Percentiles rank a stretch among this genome's conserved stretches.
These are phyloP conservation scores for Monilinia fructicola DNA, from an alignment of 2,329 filamentous ascomycete species.

Conservation along the genomic window DNA sequence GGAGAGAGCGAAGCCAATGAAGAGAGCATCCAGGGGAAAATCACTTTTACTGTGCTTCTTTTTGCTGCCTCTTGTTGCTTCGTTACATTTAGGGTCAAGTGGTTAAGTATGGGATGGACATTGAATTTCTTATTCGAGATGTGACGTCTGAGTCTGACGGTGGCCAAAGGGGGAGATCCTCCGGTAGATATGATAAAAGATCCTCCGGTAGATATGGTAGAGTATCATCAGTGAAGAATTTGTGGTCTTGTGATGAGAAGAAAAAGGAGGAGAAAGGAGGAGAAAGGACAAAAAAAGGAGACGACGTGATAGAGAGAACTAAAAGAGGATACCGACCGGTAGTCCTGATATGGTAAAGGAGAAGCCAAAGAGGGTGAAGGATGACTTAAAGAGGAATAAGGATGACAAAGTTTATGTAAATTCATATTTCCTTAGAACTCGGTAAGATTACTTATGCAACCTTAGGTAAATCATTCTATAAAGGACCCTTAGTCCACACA, in stretches of 20 bases:
- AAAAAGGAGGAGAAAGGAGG: not conserved
- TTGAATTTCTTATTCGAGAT: conserved; percentile 3
- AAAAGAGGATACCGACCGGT: too few relatives aligned
- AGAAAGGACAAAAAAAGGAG: not conserved
- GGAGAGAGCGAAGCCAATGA: not conserved
- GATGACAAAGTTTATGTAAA: not conserved
- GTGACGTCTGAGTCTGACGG: not conserved
- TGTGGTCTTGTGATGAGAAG: conserved; percentile 10
- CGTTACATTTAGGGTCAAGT: not conserved
- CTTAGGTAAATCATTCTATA: not conserved
- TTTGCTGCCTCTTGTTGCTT: not conserved
- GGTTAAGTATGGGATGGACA: not conserved
- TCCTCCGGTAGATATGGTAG: not conserved
- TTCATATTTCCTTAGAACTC: not conserved
- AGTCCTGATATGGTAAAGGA: too few relatives aligned
- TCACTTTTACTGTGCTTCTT: conserved; percentile 7
- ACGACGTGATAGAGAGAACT: not conserved
- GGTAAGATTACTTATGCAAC: too few relatives aligned
- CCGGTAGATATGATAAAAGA: not conserved
- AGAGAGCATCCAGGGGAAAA: conserved; percentile 8
- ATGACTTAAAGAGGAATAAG: not conserved
- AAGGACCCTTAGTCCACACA: conserved; percentile 7
- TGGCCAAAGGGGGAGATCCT: conserved; percentile 1
- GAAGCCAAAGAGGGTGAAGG: too few relatives aligned
- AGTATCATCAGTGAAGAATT: not conserved